Evolutionary conservation across 1,139 yeast genomes (phyloP).

Genomic region (Lipomyces yarrowii): DNA sequence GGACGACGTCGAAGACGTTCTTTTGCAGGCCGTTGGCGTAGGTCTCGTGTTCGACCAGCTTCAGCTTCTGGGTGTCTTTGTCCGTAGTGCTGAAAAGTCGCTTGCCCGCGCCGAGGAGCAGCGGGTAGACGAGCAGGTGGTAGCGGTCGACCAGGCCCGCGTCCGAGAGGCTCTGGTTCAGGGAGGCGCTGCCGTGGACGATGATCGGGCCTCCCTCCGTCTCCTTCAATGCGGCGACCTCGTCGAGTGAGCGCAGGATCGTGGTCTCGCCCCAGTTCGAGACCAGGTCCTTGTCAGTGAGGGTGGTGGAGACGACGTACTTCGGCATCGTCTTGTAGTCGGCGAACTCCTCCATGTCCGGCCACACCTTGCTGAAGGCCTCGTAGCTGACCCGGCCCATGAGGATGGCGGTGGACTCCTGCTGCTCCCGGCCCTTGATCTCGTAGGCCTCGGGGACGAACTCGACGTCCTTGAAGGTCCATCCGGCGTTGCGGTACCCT

Average conservation of each 20-base stretch:
- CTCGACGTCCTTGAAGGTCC: conserved; percentile 1
- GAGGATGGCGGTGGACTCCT: background rate
- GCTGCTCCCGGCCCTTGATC: background rate
- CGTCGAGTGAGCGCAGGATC: background rate
- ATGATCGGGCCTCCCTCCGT: background rate
- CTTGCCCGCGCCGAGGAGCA: background rate
- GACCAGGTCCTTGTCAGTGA: background rate
- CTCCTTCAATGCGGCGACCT: background rate
- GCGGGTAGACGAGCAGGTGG: background rate
- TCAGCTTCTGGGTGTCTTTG: background rate
- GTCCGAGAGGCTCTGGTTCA: background rate
- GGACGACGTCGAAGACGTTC: conserved; percentile 1
- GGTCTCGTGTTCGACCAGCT: background rate
- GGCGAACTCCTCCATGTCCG: background rate
- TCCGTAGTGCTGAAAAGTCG: background rate
- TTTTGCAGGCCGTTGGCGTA: background rate
- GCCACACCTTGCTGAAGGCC: background rate
- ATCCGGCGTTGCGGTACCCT: background rate
- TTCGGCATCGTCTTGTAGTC: background rate
- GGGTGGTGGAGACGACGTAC: background rate
- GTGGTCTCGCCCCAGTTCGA: background rate
- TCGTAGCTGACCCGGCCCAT: background rate
- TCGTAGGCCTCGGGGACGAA: background rate
- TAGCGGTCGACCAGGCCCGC: background rate
- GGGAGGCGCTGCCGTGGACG: background rate